A percentile compares a stretch with the other conserved stretches of the same genome.
Conservation (phyloP, 306 rosid species). For the Phaseolus lunatus region DNA sequence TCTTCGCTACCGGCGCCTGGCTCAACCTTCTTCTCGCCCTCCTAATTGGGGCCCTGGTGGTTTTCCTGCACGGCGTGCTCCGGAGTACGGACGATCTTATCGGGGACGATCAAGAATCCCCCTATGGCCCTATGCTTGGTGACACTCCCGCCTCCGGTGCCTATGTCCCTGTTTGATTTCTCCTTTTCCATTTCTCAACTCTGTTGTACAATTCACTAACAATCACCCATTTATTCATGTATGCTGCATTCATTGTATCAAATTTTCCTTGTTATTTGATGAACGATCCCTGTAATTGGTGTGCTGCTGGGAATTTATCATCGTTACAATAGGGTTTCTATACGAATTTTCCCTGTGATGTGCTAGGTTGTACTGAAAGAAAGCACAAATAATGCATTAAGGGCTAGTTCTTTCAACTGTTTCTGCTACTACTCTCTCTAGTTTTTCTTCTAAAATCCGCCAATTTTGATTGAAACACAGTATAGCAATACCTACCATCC, state of each 20-base stretch:
- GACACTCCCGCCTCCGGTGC: constrained; percentile 49
- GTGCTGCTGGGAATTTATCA: not conserved
- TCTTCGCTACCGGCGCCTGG: not conserved
- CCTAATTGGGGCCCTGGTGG: constrained; percentile 30
- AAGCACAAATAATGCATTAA: not conserved
- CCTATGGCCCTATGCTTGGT: constrained; percentile 62
- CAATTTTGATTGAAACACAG: no score
- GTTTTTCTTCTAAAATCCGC: not conserved
- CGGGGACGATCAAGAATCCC: constrained; percentile 66
- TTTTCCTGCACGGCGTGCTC: constrained; percentile 56
- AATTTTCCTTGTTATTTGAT: not conserved
- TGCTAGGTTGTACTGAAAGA: not conserved
- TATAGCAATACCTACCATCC: not conserved
- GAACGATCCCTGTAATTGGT: not conserved
- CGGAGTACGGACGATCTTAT: constrained; percentile 69
- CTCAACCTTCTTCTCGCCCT: constrained; percentile 43
- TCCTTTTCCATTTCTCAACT: not conserved
- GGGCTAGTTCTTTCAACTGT: not conserved
- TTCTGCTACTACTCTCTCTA: not conserved
- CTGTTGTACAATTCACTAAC: constrained; percentile 34
- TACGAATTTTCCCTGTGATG: not conserved
- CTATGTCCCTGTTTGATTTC: constrained; percentile 49
- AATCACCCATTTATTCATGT: constrained; percentile 14
- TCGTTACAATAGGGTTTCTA: not conserved
- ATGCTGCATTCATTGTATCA: not conserved